Conservation (phyloP, 2,329 filamentous ascomycete genomes). For the Camillea tinctor region DNA sequence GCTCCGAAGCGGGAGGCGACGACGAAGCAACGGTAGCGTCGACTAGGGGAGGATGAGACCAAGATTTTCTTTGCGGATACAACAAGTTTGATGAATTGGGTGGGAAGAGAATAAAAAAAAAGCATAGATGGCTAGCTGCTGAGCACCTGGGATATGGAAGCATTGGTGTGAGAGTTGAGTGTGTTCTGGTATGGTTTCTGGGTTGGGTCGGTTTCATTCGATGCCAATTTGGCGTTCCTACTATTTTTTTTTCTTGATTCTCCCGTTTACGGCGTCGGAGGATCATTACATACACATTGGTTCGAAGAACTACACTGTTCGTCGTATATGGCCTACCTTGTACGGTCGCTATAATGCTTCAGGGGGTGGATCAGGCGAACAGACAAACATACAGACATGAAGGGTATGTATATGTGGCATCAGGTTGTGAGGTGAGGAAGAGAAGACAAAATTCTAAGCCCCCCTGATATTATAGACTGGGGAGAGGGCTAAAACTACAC, state of each 20-base stretch:
- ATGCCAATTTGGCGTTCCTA: background rate
- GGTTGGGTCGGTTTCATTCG: background rate
- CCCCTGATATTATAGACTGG: background rate
- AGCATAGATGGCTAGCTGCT: background rate
- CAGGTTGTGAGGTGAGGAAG: background rate
- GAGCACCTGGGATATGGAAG: background rate
- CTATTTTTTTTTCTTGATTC: background rate
- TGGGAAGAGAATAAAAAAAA: background rate
- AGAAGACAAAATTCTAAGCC: too few species aligned
- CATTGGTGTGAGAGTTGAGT: background rate
- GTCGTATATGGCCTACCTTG: background rate
- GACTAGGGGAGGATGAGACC: conserved; percentile 16
- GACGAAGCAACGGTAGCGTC: conserved; percentile 39
- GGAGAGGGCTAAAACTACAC: background rate
- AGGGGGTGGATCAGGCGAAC: background rate
- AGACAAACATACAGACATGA: background rate
- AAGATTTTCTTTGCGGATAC: background rate
- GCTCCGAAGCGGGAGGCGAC: conserved; percentile 50
- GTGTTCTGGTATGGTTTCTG: background rate
- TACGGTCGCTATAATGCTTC: background rate
- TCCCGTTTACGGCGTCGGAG: background rate
- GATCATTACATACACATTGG: background rate
- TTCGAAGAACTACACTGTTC: background rate
- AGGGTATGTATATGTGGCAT: background rate
- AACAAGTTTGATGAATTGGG: background rate